phyloP scores from a whole-genome alignment of 106 monocot species.

The Dendrobium catenatum region DNA sequence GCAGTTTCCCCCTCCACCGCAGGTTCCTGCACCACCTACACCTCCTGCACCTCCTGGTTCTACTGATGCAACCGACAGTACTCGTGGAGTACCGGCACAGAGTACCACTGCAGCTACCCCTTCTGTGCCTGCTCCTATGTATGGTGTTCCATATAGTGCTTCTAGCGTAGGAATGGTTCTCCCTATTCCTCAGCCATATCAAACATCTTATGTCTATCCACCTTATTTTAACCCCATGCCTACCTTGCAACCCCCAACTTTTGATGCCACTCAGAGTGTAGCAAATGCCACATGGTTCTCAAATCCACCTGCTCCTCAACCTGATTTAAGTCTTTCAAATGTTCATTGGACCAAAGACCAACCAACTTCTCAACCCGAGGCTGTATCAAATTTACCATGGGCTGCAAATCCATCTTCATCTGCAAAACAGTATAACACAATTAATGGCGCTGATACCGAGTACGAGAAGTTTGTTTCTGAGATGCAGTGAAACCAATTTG shows the following conservation, averaged over 20 bases:
- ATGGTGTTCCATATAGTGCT: conserved; percentile 17
- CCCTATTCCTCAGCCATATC: conserved; percentile 18
- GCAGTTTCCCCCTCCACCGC: conserved; percentile 28
- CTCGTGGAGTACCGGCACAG: conserved; percentile 27
- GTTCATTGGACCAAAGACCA: not conserved
- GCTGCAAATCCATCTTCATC: conserved; percentile 10
- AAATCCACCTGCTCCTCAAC: not conserved
- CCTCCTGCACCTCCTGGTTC: conserved; percentile 33
- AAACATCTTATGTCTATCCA: conserved; percentile 27
- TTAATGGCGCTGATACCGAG: conserved; percentile 36
- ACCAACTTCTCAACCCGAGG: conserved; percentile 1
- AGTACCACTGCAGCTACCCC: conserved; percentile 8
- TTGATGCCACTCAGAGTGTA: conserved; percentile 16
- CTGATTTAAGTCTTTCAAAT: not conserved
- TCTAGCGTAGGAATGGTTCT: conserved; percentile 4
- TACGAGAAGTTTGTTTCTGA: conserved; percentile 53
- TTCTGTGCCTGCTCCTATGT: conserved; percentile 14
- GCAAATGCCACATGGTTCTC: conserved; percentile 24
- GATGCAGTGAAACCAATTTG: conserved; percentile 34
- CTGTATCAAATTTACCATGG: conserved; percentile 13
- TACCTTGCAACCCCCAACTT: conserved; percentile 19
- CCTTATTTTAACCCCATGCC: conserved; percentile 30
- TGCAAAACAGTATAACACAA: conserved; percentile 11
- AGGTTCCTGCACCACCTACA: conserved; percentile 3
- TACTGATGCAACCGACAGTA: conserved; percentile 33